Evolutionary conservation across 2,329 filamentous ascomycete species (phyloP), one percentile per base, ranked within the genome.

Genomic region (Colletotrichum gloeosporioides): DNA sequence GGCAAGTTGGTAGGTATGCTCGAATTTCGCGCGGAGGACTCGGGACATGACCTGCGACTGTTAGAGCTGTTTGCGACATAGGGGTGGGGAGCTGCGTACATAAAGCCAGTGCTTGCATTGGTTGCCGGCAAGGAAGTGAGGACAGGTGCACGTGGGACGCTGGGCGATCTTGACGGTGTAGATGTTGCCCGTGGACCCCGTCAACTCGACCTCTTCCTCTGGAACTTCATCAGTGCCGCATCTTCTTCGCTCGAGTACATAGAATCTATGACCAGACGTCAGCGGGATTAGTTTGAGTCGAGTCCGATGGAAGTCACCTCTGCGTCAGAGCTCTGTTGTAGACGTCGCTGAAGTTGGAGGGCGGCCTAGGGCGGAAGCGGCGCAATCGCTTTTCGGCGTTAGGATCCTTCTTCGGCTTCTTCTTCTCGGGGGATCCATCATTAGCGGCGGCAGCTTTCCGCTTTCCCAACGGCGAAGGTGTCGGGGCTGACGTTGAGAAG

Each of bases 81-180:
- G 39, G 4, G 15, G 8, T 49, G 39, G 18, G 15, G 9, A 59
- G 2, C 18, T 12, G 82, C 84, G 55, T 79, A 90, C 90, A 79
- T 92, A 94, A 59, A 93, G 77, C 31, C 92, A 85, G 78, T 94
- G 93, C 80, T 94, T 94, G 88, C 92, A 93, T 77, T 92, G 90
- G 36, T 90, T 87, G 1, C 90, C 90, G 39, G 86, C 86, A 31
- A 75, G 79, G 2, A 87, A 88, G 73, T 92, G 88, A 1, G 91
- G 91, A 76, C 92, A 93, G 65, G 87, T 85, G 81, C 92, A 93
- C 0, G 79, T 84, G 0, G 91, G 90, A 22, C 86, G 79, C n/a
- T 86, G 86, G 4, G 85, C 84, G 69, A 94, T 88, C 39, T 83
- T 83, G 36, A 94, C 88, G 1, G 83, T 89, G 82, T 94, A 94